Evolutionary conservation across 2,329 filamentous ascomycete species (phyloP).

Genomic region (Aspergillus nomiae): DNA sequence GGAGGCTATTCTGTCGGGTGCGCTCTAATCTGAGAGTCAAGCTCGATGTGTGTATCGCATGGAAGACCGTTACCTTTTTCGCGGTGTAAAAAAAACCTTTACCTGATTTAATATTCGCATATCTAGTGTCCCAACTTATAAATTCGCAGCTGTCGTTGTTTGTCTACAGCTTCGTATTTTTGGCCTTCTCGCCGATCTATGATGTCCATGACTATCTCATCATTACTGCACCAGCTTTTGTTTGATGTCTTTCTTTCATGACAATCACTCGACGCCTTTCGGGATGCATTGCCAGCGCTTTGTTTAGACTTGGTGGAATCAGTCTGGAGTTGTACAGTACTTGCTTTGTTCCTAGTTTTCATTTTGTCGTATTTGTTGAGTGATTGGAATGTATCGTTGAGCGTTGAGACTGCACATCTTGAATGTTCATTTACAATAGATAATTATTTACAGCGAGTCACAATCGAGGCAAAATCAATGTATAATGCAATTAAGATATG

Average conservation of each 20-base stretch:
- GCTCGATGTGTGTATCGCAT: background rate
- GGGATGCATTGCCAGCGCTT: conserved; percentile 9
- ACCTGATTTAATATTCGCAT: background rate
- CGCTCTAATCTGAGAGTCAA: conserved; percentile 56
- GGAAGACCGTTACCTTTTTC: background rate
- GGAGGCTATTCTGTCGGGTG: conserved; percentile 75
- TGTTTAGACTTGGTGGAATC: conserved; percentile 7
- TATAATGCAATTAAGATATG: conserved; percentile 1
- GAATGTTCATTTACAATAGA: conserved; percentile 6
- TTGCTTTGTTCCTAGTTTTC: background rate
- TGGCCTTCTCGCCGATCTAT: background rate
- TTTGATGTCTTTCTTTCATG: conserved; percentile 2
- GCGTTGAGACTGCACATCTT: conserved; percentile 10
- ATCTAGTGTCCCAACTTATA: background rate
- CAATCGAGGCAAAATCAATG: background rate
- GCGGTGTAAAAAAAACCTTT: background rate
- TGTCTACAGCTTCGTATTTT: background rate
- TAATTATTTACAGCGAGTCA: conserved; percentile 9
- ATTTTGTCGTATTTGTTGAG: conserved; percentile 1
- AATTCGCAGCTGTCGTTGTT: background rate
- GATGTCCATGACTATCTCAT: conserved; percentile 1
- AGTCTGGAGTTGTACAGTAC: conserved; percentile 17
- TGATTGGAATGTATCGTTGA: conserved; percentile 4
- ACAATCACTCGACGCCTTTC: conserved; percentile 5
- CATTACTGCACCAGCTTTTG: background rate